Evolutionary conservation across 331 rosid species (phyloP).

Genomic region (Quercus phellos): DNA sequence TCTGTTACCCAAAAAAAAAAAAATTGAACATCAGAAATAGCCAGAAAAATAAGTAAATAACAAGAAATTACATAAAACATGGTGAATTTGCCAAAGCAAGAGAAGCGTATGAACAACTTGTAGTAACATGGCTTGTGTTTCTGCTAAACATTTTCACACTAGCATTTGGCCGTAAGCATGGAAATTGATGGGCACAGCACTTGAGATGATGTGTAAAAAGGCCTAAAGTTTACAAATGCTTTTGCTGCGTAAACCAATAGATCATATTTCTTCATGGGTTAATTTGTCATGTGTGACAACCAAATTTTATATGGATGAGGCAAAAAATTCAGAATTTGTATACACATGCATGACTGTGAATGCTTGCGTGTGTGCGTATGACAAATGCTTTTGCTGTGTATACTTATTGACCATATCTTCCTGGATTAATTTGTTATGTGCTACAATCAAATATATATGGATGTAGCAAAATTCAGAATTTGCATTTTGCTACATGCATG

Average conservation of each 20-base stretch:
- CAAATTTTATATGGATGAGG: background rate
- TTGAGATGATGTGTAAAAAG: background rate
- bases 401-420: background rate
- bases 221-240: background rate
- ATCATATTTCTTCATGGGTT: background rate
- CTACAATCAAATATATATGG: background rate
- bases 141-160: background rate
- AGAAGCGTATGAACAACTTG: background rate
- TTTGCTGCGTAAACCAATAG: background rate
- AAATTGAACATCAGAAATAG: conserved; percentile 6
- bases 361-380: background rate
- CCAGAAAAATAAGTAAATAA: background rate
- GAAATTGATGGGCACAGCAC: background rate
- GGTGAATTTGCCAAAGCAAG: background rate
- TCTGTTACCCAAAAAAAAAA: conserved; percentile 30
- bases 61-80: background rate
- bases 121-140: background rate
- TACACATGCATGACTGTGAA: background rate
- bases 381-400: background rate
- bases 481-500: background rate
- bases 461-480: background rate
- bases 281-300: background rate
- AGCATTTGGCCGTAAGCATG: background rate
- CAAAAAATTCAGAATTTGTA: background rate
- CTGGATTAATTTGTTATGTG: background rate